These are phyloP conservation scores for Saturnispora gosingensis DNA, from an alignment of 805 yeast genomes.

Conservation along the genomic window DNA sequence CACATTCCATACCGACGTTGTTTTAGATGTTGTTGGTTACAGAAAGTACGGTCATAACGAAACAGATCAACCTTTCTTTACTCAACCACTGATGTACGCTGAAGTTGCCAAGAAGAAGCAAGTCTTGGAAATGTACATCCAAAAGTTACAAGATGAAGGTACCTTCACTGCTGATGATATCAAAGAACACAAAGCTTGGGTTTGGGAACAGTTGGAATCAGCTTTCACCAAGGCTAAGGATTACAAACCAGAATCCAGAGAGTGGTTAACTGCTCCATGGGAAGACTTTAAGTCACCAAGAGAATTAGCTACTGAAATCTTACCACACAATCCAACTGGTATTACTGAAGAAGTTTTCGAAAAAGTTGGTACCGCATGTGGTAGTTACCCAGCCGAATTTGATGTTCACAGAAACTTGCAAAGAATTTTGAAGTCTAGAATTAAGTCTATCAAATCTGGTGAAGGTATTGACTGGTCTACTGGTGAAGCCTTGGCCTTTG, in stretches of 20 bases:
- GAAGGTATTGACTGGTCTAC: conserved; percentile 98
- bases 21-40: conserved; percentile 96
- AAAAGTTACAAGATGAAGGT: conserved; percentile 74
- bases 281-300: conserved; percentile 97
- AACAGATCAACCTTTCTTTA: conserved; percentile 98
- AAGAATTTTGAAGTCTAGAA: conserved; percentile 83
- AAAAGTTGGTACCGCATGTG: conserved; percentile 67
- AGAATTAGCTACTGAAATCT: conserved; percentile 89
- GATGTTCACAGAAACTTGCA: conserved; percentile 91
- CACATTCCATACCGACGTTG: conserved; percentile 91
- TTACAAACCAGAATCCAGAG: conserved; percentile 83
- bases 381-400: conserved; percentile 81
- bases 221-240: conserved; percentile 83
- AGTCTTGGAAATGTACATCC: conserved; percentile 78
- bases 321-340: conserved; percentile 95
- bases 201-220: conserved; percentile 89
- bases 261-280: conserved; percentile 99
- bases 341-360: conserved; percentile 63
- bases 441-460: conserved; percentile 75
- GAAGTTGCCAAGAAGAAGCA: conserved; percentile 82
- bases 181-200: conserved; percentile 96
- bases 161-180: conserved; percentile 84
- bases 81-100: conserved; percentile 97
- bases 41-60: conserved; percentile 99
- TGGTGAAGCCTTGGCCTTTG: conserved; percentile 98